These are phyloP conservation scores for Neoboletus subvelutipes DNA, from an alignment of 768 basidiomycete species.

Conservation along the genomic window DNA sequence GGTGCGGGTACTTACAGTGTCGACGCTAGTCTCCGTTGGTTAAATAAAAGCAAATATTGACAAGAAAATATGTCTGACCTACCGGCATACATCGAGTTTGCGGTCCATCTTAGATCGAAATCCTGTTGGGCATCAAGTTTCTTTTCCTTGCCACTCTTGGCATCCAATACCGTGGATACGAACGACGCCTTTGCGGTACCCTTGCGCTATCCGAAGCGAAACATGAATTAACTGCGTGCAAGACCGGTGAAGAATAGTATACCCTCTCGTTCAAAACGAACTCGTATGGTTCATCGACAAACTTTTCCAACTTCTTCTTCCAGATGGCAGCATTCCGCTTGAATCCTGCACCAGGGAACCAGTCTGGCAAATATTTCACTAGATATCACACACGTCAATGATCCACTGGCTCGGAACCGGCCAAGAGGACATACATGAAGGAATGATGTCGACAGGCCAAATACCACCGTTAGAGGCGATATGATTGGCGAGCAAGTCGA, in stretches of 20 bases:
- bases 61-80: slow-evolving; percentile 14
- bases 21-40: slow-evolving; percentile 45
- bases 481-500: slow-evolving; percentile 41
- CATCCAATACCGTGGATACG: slow-evolving; percentile 52
- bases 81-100: slow-evolving; percentile 76
- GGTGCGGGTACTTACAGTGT: slow-evolving; percentile 47
- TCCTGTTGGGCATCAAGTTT: slow-evolving; percentile 40
- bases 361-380: slow-evolving; percentile 58
- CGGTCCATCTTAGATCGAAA: slow-evolving; percentile 75
- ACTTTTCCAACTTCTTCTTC: slow-evolving; percentile 64
- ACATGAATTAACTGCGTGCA: not conserved
- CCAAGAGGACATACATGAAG: slow-evolving; percentile 27
- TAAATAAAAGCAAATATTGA: not conserved
- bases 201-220: slow-evolving; percentile 25
- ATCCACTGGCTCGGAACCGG: too few species aligned
- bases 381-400: slow-evolving; percentile 3
- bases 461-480: slow-evolving; percentile 45
- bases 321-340: slow-evolving; percentile 57
- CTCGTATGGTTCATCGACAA: slow-evolving; percentile 62
- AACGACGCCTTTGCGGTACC: slow-evolving; percentile 42
- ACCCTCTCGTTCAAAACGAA: slow-evolving; percentile 60
- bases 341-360: slow-evolving; percentile 70
- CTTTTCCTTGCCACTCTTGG: not conserved
- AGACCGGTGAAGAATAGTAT: not conserved
- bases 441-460: slow-evolving; percentile 43